Percentiles rank a stretch among this genome's conserved stretches.
phyloP scores from a whole-genome alignment of 169 alveolate genomes.

The Babesia gibsoni region DNA sequence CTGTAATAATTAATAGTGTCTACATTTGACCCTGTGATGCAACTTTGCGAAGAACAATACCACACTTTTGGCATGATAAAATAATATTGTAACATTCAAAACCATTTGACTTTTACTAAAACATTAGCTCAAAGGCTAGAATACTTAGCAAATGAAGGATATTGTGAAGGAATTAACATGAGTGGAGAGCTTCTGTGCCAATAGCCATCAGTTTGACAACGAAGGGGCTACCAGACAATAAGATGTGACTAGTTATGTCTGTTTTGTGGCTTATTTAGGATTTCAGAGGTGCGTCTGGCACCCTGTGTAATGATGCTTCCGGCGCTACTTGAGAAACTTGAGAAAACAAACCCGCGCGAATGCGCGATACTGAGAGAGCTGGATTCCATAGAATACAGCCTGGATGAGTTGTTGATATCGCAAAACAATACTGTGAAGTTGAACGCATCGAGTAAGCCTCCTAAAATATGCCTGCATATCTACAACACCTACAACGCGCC shows the following conservation, averaged over 20 bases:
- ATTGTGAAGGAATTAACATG: too few species aligned
- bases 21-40: too few species aligned
- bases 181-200: too few species aligned
- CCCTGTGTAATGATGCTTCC: slow-evolving; percentile 26
- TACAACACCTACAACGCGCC: slow-evolving; percentile 34
- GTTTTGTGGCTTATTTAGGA: background rate
- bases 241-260: background rate
- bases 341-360: slow-evolving; percentile 37
- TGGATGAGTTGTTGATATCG: slow-evolving; percentile 8
- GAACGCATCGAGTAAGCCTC: background rate
- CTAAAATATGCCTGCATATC: slow-evolving; percentile 14
- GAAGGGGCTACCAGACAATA: too few species aligned
- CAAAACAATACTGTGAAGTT: slow-evolving; percentile 14
- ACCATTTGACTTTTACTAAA: too few species aligned
- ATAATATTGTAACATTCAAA: too few species aligned
- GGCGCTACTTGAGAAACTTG: slow-evolving; percentile 12
- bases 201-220: too few species aligned
- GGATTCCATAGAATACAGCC: slow-evolving; percentile 13
- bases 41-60: too few species aligned
- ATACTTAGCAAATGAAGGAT: too few species aligned
- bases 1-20: too few species aligned
- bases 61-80: too few species aligned
- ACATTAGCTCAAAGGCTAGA: too few species aligned
- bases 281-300: background rate
- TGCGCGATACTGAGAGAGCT: slow-evolving; percentile 17